Evolutionary conservation across 306 rosid species (phyloP), one percentile per base, ranked within the genome.

Genomic region (Quercus aquifolioides): DNA sequence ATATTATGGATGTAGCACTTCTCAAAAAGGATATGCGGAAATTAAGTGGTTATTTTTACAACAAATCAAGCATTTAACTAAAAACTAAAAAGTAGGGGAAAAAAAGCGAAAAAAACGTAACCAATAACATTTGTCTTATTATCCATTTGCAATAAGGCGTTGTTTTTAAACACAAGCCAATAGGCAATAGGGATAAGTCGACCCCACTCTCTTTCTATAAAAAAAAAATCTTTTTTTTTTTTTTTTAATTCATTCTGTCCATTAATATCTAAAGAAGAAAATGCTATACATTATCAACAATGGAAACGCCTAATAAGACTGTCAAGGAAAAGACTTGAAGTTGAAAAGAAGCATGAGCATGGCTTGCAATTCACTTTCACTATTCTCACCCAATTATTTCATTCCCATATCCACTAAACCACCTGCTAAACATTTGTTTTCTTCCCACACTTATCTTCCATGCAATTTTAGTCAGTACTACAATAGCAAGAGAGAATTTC

Each of bases 321-420:
- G 23, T n/a, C 21, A 67, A 77, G 70, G 68, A 0, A 14, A 0
- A 28, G 25, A 13, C n/a, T 20, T 20, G 21, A 38, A 60, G 55
- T 18, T 63, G 20, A 9, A 68, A 26, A 43, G 46, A 20, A 77
- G 41, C 76, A 81, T 46, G 57, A 75, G 69, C 78, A 85, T 89
- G 92, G 87, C 85, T 76, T 77, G 74, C 58, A 81, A 43, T 71
- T 77, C 89, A 83, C 51, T 73, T 67, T 77, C 89, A 83, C 51
- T 73, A 18, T 78, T 82, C 55, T 68, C 76, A 78, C 64, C 87
- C 76, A 84, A 30, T 59, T 71, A 30, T 59, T 71, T 82, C 79
- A 62, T 70, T 57, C 82, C 88, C 76, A 35, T 65, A 55, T 74
- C 82, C 35, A 19, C 76, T 4, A 3, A 55, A 38, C 60, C 55